Base-by-base conservation (phyloP, 164 flowering plant genomes). In the Berberis vulgaris region DNA sequence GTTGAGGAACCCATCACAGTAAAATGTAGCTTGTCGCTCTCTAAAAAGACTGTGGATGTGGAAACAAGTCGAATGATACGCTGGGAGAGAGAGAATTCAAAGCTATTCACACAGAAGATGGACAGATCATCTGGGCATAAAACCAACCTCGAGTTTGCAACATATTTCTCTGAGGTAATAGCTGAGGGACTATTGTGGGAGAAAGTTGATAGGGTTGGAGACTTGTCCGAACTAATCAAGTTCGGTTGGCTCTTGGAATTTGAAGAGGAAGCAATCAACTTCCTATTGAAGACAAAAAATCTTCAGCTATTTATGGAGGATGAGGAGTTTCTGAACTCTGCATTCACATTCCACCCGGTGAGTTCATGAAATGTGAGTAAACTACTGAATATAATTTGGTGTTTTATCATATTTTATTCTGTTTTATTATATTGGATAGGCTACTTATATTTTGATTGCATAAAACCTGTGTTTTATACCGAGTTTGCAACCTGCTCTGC, bases 171-270 rank as follows among this genome's bases (percentile, higher is more conserved):
- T 60, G 71, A 78, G 66, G 85, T 68, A 6, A 69, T 86, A 60
- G 71, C 96, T 8, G 73, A 84, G 63, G 96, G 91, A 44, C 65
- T 86, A 53, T 55, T 86, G 26, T 79, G 89, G 86, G 85, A 83
- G 43, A 70, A 69, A 45, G 75, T 71, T 45, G 89, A 87, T 44
- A 71, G 57, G 0, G 71, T 86, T 6, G 6, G 11, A 39, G 73
- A 45, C 5, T 77, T 87, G 12, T 49, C 80, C 46, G 91, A 84
- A 71, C 82, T 88, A 47, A 78, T 84, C 65, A 86, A 73, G 76
- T 43, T 86, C 50, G 89, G 73, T 0, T 81, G 77, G 65, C 49
- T 82, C 13, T 10, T 88, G 72, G 76, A 82, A 6, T 88, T 84
- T 49, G 74, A 83, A 41, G 82, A 82, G 60, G 84, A 75, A 39